Evolutionary conservation across 768 basidiomycete species (phyloP).

Genomic region (Termitomyces sp.): DNA sequence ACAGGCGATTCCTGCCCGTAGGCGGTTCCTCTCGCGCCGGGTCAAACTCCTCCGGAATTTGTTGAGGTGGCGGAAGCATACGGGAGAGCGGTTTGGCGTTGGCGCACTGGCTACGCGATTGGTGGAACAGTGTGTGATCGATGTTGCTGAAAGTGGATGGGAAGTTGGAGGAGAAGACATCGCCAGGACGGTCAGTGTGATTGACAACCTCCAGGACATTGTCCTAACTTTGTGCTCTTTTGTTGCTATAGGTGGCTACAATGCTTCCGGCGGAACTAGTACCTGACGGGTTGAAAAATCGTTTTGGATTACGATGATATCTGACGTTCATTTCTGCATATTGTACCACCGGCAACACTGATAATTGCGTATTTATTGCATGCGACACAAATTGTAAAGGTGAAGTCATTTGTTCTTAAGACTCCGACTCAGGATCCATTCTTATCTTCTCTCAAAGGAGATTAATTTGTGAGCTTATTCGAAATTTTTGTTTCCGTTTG

Average conservation of each 20-base stretch:
- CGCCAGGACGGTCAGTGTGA: constrained; percentile 49
- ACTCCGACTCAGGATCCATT: not conserved
- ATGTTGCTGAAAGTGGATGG: constrained; percentile 76
- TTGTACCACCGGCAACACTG: not conserved
- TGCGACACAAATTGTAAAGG: not conserved
- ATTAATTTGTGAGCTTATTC: not conserved
- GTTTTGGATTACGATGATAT: constrained; percentile 17
- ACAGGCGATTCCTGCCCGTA: constrained; percentile 66
- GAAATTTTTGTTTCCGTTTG: not conserved
- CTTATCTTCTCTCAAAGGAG: not conserved
- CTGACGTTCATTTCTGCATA: not conserved
- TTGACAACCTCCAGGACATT: constrained; percentile 4
- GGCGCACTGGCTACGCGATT: constrained; percentile 53
- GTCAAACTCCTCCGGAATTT: constrained; percentile 75
- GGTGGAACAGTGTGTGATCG: constrained; percentile 57
- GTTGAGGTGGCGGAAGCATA: constrained; percentile 72
- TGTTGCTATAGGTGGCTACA: constrained; percentile 27
- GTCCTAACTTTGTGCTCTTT: not conserved
- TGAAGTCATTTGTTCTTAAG: not conserved
- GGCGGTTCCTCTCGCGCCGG: constrained; percentile 62
- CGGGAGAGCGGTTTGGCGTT: constrained; percentile 57
- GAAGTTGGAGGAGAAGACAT: constrained; percentile 79
- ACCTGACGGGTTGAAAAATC: constrained; percentile 21
- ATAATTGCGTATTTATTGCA: not conserved
- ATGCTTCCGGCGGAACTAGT: constrained; percentile 35